phyloP scores from a whole-genome alignment of 345 rosid genomes.

The Barbarea vulgaris region DNA sequence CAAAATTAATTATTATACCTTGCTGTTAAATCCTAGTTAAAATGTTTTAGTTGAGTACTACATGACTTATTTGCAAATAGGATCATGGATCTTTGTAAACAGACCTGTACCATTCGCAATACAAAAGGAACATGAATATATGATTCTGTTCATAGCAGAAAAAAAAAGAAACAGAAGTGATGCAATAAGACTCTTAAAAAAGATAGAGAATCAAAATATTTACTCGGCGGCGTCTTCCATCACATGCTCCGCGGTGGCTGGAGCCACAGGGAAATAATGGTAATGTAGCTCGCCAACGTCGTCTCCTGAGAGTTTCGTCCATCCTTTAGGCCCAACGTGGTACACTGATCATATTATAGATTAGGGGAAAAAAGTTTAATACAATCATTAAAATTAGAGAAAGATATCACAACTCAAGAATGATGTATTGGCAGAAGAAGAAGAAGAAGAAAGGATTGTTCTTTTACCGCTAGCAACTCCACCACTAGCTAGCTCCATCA shows the following conservation, averaged over 20 bases:
- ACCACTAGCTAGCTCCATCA: slow-evolving; percentile 98
- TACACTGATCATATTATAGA: slow-evolving; percentile 61
- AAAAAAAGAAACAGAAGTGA: background rate
- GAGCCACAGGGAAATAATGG: slow-evolving; percentile 62
- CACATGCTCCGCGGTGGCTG: slow-evolving; percentile 70
- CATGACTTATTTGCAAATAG: no score
- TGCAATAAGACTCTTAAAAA: background rate
- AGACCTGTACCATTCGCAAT: background rate
- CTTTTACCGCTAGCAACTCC: slow-evolving; percentile 94
- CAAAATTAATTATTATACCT: no score
- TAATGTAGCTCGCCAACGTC: slow-evolving; percentile 94
- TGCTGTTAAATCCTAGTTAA: no score
- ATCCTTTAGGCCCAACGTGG: slow-evolving; percentile 83
- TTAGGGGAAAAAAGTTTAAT: background rate
- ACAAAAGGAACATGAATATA: slow-evolving; percentile 1
- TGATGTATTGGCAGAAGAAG: background rate
- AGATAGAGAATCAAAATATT: background rate
- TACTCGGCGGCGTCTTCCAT: slow-evolving; percentile 61
- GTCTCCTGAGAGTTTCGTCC: slow-evolving; percentile 92
- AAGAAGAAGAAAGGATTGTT: slow-evolving; percentile 14
- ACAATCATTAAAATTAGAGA: background rate
- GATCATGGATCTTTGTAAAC: background rate
- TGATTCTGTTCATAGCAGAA: no score
- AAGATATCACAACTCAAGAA: background rate
- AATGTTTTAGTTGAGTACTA: no score